Conservation (phyloP, 1,284 basidiomycete species). For the Athelia sp. region DNA sequence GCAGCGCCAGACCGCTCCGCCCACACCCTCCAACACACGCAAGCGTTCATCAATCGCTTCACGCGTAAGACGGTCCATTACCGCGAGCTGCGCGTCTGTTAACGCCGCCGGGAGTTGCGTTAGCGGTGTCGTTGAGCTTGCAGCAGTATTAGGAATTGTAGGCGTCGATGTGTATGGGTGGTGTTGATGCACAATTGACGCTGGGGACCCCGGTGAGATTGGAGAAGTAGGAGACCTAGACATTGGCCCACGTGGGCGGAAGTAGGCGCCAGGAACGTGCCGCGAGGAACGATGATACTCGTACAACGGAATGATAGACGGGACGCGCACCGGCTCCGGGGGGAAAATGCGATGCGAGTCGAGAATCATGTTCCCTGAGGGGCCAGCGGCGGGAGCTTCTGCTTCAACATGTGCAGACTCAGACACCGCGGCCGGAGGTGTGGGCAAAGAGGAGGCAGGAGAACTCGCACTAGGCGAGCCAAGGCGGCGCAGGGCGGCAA, state of each 20-base stretch:
- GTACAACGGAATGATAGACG: conserved; percentile 51
- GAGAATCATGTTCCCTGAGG: neutral
- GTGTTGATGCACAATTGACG: neutral
- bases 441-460: neutral
- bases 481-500: conserved; percentile 36
- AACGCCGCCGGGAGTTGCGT: conserved; percentile 41
- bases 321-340: conserved; percentile 24
- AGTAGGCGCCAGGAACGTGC: conserved; percentile 6
- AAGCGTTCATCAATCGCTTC: conserved; percentile 82
- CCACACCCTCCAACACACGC: conserved; percentile 70
- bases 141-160: no score
- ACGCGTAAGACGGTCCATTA: conserved; percentile 61
- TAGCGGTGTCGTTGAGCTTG: conserved; percentile 13
- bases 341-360: neutral
- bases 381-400: neutral
- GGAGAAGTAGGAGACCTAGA: neutral
- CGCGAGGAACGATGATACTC: conserved; percentile 18
- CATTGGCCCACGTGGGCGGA: conserved; percentile 7
- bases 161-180: neutral
- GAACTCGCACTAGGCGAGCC: conserved; percentile 5
- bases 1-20: conserved; percentile 60
- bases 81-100: conserved; percentile 54
- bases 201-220: conserved; percentile 3
- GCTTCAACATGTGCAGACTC: neutral
- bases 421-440: conserved; percentile 9